Evolutionary conservation across 495 filamentous ascomycete species (phyloP), one percentile per base, ranked within the genome.

Genomic region (Pyronema domesticum): DNA sequence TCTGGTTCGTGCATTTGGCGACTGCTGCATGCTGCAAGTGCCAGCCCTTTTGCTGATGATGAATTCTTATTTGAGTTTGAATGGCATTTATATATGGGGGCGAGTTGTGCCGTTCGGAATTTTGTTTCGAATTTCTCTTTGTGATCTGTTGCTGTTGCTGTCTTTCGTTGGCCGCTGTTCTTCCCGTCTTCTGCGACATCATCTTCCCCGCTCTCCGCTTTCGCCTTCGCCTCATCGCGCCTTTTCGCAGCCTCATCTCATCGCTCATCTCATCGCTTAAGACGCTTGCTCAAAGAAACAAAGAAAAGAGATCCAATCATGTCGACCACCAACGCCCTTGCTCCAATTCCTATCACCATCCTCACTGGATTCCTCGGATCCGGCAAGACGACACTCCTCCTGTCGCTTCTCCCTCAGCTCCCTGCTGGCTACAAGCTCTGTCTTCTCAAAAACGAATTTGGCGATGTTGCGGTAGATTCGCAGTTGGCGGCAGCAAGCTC

Each of bases 391-490:
- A 94, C 91, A 7, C 74, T 78, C 64, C 74, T 78, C 63, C 74
- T 79, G 72, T 77, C 73, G 72, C 70, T 65, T 68, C 74, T 77
- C 69, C 73, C 73, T 68, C 73, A 74, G 68, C 62, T 65, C 18
- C 65, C 65, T 8, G 51, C 56, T 44, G 67, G 65, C 57, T 95
- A 95, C 76, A 79, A 78, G 3, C 79, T 98, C 51, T 89, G 89
- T n/a, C 79, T 98, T 17, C 74, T 98, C 17, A 98, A 98, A 68
- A 98, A 98, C 68, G 91, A 98, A 70, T 95, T 94, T 68, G 91
- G 91, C 63, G 89, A 96, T 68, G 68, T 98, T 14, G 88, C 86
- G 23, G 74, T 96, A 67, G 91, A 96, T 74, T 87, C 82, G 8
- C 86, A 93, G 67, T 77, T 96, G 14, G 88, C 91, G 43, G 73